Percentiles rank a stretch among this genome's conserved stretches.
phyloP scores from a whole-genome alignment of 2,329 filamentous ascomycete species.

The Exophiala mesophila region DNA sequence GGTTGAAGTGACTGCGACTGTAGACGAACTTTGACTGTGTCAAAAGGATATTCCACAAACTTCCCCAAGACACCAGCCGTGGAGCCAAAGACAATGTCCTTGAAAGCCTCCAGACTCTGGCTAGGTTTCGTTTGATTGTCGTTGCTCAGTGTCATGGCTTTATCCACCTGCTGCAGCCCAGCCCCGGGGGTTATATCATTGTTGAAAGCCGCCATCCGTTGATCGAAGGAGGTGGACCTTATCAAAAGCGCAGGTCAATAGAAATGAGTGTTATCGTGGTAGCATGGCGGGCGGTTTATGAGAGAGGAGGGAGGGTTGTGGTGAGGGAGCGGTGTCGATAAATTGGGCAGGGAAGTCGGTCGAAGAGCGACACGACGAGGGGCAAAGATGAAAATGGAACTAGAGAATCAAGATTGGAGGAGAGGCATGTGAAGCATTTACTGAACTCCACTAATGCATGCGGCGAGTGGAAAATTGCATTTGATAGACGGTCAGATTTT shows the following conservation, averaged over 20 bases:
- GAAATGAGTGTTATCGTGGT: constrained; percentile 32
- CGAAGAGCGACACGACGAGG: constrained; percentile 16
- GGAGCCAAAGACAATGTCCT: constrained; percentile 86
- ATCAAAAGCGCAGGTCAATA: too few relatives aligned
- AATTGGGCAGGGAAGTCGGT: constrained; percentile 23
- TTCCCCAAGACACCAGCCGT: constrained; percentile 83
- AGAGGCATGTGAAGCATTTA: constrained; percentile 16
- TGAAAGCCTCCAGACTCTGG: constrained; percentile 63
- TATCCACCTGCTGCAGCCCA: constrained; percentile 15
- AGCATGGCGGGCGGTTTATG: constrained; percentile 19
- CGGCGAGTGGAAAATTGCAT: not conserved
- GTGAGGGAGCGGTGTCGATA: constrained; percentile 12
- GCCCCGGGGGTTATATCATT: constrained; percentile 18
- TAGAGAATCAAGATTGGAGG: not conserved
- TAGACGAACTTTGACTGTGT: constrained; percentile 94
- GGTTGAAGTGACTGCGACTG: constrained; percentile 88
- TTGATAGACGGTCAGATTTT: constrained; percentile 9
- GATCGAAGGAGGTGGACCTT: not conserved
- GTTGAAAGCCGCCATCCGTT: constrained; percentile 24
- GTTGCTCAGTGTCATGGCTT: constrained; percentile 4
- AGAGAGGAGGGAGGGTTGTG: not conserved
- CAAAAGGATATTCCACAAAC: constrained; percentile 97
- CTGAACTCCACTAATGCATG: constrained; percentile 13
- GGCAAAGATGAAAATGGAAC: not conserved
- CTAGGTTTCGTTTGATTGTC: constrained; percentile 28